Evolutionary conservation across 163 green algal species (phyloP).

Genomic region (Smithsoniella earleae): DNA sequence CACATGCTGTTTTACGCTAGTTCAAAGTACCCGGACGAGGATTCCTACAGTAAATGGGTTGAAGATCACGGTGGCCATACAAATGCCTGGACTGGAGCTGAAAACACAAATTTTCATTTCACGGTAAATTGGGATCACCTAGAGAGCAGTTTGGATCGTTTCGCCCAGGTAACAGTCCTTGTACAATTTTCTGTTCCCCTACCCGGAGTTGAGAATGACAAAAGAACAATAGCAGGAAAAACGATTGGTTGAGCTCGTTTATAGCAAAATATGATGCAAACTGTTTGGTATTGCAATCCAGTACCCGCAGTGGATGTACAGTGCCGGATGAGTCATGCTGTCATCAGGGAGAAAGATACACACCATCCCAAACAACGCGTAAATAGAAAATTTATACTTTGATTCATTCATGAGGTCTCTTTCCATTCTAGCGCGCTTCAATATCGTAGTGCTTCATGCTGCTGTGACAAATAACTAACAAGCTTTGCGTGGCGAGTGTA

Average conservation of each 20-base stretch:
- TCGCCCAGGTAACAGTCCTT: conserved; percentile 39
- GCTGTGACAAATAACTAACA: too few species aligned
- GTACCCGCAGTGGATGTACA: background rate
- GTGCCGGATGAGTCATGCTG: too few species aligned
- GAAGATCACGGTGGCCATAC: conserved; percentile 56
- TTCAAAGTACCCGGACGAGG: conserved; percentile 53
- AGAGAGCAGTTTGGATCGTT: conserved; percentile 52
- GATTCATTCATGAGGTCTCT: too few species aligned
- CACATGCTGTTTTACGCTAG: conserved; percentile 76
- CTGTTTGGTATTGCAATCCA: background rate
- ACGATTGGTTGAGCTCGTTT: too few species aligned
- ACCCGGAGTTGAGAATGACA: background rate
- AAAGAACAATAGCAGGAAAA: background rate
- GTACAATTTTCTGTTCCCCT: background rate
- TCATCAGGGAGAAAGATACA: too few species aligned
- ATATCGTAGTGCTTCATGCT: too few species aligned
- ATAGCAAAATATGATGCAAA: too few species aligned
- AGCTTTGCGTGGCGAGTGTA: too few species aligned
- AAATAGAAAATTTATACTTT: too few species aligned
- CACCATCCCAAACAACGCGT: too few species aligned
- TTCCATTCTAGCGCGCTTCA: too few species aligned
- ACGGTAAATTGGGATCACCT: conserved; percentile 57
- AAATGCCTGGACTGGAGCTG: conserved; percentile 61
- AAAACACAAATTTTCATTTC: conserved; percentile 70
- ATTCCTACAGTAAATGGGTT: conserved; percentile 43